Evolutionary conservation across 1,284 basidiomycete genomes (phyloP), one percentile per base, ranked within the genome.

Genomic region (Porogramme epimiltina): DNA sequence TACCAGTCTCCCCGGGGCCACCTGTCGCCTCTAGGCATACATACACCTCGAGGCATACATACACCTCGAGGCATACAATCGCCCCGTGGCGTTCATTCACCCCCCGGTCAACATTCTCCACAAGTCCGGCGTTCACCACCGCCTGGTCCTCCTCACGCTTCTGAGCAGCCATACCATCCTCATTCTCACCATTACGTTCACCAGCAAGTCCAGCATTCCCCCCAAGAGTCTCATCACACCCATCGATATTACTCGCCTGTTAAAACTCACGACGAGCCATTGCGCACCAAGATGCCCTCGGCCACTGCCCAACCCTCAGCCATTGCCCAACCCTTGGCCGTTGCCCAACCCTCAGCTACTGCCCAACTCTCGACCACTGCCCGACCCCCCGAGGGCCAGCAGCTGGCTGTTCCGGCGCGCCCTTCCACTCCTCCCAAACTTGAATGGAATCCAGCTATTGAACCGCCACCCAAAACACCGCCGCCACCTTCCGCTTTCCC

Each of bases 371-470:
- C n/a, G n/a, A n/a, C n/a, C n/a, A n/a, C n/a, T n/a, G n/a, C n/a
- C 33, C 20, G 40, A 47, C 5, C 36, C 42, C n/a, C 55, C 52
- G 28, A 31, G 28, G 28, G 13, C 6, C 13, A 31, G 8, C 28
- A 13, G 28, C 8, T 31, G 8, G 13, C 13, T 13, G 28, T 31
- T 31, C 28, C 28, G 28, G 28, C 66, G 48, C 76, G 76, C 24
- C 77, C 79, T 18, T 58, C 70, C 11, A 87, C 87, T n/a, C 84
- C 84, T 34, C 84, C 86, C 1, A 76, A 85, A 66, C 60, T 87
- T 37, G 61, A 76, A 20, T 88, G 87, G 85, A 85, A 88, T 65
- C 79, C 86, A 33, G 83, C 84, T 20, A 51, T 85, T 33, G 85
- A 89, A 61, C 87, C 86, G 4, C 87, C 88, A n/a, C 86, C 87